Evolutionary conservation across 441 rosid genomes (phyloP), one percentile per base, ranked within the genome.

Genomic region (Euphorbia celastroides): DNA sequence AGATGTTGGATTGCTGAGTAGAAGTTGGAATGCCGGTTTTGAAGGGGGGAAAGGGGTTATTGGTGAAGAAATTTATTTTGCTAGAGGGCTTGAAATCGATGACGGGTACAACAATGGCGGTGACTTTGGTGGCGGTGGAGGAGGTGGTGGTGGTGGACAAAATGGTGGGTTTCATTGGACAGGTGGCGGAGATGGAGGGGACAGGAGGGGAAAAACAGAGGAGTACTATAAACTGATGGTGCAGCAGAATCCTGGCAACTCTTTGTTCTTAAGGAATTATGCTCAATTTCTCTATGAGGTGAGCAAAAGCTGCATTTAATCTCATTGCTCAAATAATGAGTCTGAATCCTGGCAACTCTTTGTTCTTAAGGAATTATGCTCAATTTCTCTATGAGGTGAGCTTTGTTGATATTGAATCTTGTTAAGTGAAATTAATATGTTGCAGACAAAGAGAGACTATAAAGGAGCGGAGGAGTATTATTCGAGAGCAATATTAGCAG

Each of bases 211-310:
- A 38, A 38, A 38, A 41, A 65, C 78, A 4, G 88, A 83, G 63
- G 83, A 80, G 77, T 71, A 77, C 44, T 83, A 78, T 46, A 85
- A 72, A 82, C 81, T 64, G 67, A 81, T 82, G 88, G 69, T 85
- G 65, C 71, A 78, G 65, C 80, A 82, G 62, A 80, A 82, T 74
- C 93, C 90, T 5, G 79, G 79, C 60, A 78, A 81, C 73, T 60
- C 90, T 26, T 70, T 87, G 78, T 70, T 83, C 38, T 46, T 83
- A 54, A 65, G 86, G 66, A 87, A 87, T 68, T 85, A 85, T 77
- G 93, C 88, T 46, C 78, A 77, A n/a, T 87, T 81, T 71, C 60
- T 83, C 51, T 72, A 81, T 54, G 75, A 85, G 85, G 93, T 80
- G 48, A 76, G 72, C 26, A 19, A 44, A 20, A 44, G 10, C 10